These are phyloP conservation scores for Leccinum ponderosum DNA, from an alignment of 1,284 basidiomycete genomes.

Conservation along the genomic window DNA sequence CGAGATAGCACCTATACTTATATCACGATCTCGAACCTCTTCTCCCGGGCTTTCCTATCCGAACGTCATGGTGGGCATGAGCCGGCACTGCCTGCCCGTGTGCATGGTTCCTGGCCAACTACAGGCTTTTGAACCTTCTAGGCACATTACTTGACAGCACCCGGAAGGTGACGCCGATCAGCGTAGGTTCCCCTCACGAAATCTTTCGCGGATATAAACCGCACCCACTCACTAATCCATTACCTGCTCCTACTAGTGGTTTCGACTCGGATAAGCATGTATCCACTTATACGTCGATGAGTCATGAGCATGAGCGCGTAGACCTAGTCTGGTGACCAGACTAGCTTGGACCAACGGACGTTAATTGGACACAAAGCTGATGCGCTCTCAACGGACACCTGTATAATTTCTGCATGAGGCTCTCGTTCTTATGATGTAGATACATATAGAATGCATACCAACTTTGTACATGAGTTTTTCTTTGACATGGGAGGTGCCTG, in stretches of 20 bases:
- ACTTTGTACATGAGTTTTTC: too few relatives aligned
- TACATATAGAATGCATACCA: background rate
- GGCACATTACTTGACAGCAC: background rate
- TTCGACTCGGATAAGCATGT: background rate
- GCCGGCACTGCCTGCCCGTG: background rate
- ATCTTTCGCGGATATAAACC: background rate
- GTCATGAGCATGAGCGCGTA: too few relatives aligned
- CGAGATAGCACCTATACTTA: background rate
- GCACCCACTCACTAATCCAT: background rate
- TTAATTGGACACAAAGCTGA: background rate
- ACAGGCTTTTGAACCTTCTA: background rate
- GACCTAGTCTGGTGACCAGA: too few relatives aligned
- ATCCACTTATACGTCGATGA: background rate
- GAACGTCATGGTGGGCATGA: background rate
- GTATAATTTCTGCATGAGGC: background rate
- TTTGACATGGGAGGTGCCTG: background rate
- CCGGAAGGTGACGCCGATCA: too few relatives aligned
- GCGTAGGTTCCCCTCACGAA: too few relatives aligned
- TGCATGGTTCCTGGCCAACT: background rate
- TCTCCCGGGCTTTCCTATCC: background rate
- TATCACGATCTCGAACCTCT: background rate
- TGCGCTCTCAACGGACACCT: background rate
- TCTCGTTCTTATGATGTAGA: too few relatives aligned
- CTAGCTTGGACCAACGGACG: background rate
- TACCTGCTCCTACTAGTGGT: background rate